Evolutionary conservation across 352 stramenopile species (phyloP).

Genomic region (Pythium angustatum): DNA sequence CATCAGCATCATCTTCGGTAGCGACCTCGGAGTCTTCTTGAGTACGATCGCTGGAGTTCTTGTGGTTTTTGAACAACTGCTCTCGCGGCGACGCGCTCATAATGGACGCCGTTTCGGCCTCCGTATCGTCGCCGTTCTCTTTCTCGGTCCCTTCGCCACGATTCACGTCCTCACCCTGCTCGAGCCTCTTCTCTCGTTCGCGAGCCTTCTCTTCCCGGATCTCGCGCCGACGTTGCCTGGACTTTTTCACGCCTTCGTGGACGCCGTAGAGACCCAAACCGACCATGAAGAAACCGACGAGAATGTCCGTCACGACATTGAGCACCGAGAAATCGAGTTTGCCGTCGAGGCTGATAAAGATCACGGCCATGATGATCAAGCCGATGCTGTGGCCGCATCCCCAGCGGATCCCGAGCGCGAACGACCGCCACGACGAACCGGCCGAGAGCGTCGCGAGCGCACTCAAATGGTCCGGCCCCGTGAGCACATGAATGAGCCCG

Average conservation of each 20-base stretch:
- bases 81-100: conserved; percentile 31
- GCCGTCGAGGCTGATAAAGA: conserved; percentile 69
- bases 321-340: conserved; percentile 60
- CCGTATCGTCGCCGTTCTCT: conserved; percentile 33
- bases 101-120: conserved; percentile 41
- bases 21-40: neutral
- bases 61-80: conserved; percentile 11
- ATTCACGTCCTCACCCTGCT: conserved; percentile 10
- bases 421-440: conserved; percentile 75
- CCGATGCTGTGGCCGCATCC: conserved; percentile 89
- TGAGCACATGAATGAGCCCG: conserved; percentile 49
- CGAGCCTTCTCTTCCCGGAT: conserved; percentile 20
- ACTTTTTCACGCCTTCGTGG: conserved; percentile 63
- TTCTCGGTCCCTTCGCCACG: conserved; percentile 27
- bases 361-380: conserved; percentile 82
- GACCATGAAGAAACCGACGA: conserved; percentile 84
- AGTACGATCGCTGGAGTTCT: neutral
- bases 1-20: neutral
- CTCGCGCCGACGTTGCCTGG: conserved; percentile 22
- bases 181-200: conserved; percentile 3
- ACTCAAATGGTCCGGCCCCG: conserved; percentile 88
- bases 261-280: conserved; percentile 66
- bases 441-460: conserved; percentile 87
- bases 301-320: conserved; percentile 58
- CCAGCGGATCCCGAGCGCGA: conserved; percentile 88